A percentile compares a stretch with the other conserved stretches of the same genome.
Evolutionary conservation across 2,329 filamentous ascomycete species (phyloP).

Genomic region (Exophiala viscosa): DNA sequence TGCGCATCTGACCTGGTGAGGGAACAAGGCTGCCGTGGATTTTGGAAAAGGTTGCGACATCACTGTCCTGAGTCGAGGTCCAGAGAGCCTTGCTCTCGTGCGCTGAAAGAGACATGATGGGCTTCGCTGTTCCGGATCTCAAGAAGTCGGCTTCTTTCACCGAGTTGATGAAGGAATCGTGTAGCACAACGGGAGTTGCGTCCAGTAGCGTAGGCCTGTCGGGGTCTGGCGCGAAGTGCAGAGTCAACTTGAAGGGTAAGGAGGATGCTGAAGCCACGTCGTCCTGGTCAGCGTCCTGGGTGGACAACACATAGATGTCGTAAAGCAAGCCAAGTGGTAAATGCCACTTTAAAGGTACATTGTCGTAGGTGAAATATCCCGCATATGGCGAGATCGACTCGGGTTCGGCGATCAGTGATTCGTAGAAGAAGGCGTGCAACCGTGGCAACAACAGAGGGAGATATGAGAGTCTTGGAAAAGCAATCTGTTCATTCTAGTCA

Average conservation of each 20-base stretch:
- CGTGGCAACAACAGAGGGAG: conserved; percentile 62
- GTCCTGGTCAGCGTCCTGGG: conserved; percentile 32
- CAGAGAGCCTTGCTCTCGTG: conserved; percentile 79
- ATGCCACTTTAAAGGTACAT: conserved; percentile 68
- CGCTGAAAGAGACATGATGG: conserved; percentile 84
- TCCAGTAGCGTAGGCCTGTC: conserved; percentile 57
- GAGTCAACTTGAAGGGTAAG: conserved; percentile 60
- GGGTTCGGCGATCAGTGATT: conserved; percentile 56
- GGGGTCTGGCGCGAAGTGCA: conserved; percentile 49
- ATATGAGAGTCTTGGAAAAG: conserved; percentile 64
- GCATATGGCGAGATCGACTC: conserved; percentile 45
- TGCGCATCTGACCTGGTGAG: conserved; percentile 65
- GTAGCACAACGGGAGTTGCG: conserved; percentile 58
- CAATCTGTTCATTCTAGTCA: conserved; percentile 43
- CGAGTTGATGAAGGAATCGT: conserved; percentile 65
- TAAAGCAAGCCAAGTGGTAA: conserved; percentile 66
- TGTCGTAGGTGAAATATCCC: conserved; percentile 65
- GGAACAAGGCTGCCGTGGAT: conserved; percentile 74
- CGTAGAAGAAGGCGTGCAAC: conserved; percentile 60
- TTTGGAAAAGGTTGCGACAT: conserved; percentile 67
- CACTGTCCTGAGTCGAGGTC: conserved; percentile 69
- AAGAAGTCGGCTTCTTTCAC: conserved; percentile 83
- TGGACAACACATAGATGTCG: conserved; percentile 56
- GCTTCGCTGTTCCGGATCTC: conserved; percentile 80
- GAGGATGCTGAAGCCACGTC: conserved; percentile 41